phyloP scores from a whole-genome alignment of 495 filamentous ascomycete genomes.

The Hypoxylon perforatum region DNA sequence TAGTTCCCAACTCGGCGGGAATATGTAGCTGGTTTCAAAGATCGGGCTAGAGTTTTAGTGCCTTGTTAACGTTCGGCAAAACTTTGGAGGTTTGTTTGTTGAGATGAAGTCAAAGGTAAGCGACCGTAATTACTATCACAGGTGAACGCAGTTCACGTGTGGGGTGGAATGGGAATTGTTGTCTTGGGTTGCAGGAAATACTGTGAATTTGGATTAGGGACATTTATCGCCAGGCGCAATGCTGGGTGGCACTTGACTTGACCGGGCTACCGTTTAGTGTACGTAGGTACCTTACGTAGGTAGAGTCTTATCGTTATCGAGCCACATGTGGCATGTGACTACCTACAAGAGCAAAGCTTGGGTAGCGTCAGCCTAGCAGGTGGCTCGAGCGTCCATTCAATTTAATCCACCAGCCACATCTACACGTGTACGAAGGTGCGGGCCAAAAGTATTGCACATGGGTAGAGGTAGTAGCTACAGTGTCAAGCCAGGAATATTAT shows the following conservation, averaged over 20 bases:
- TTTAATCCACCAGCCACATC: conserved; percentile 9
- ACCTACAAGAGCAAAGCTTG: too few relatives aligned
- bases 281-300: conserved; percentile 22
- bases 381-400: conserved; percentile 12
- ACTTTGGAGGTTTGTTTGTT: conserved; percentile 5
- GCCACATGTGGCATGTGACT: conserved; percentile 39
- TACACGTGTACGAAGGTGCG: conserved; percentile 4
- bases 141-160: conserved; percentile 33
- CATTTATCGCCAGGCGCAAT: conserved; percentile 38
- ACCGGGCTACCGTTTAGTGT: not conserved
- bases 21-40: conserved; percentile 13
- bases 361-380: conserved; percentile 16
- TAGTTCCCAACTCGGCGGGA: conserved; percentile 14
- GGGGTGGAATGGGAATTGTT: conserved; percentile 18
- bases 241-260: conserved; percentile 41
- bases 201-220: conserved; percentile 30
- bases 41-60: conserved; percentile 12
- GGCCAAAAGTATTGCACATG: too few relatives aligned
- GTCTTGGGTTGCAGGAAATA: conserved; percentile 10
- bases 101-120: conserved; percentile 3
- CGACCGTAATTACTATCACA: conserved; percentile 18
- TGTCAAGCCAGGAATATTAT: too few relatives aligned
- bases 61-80: conserved; percentile 13
- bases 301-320: conserved; percentile 24
- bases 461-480: too few relatives aligned